Conservation (phyloP, 306 rosid species). For the Cucurbita ficifolia region DNA sequence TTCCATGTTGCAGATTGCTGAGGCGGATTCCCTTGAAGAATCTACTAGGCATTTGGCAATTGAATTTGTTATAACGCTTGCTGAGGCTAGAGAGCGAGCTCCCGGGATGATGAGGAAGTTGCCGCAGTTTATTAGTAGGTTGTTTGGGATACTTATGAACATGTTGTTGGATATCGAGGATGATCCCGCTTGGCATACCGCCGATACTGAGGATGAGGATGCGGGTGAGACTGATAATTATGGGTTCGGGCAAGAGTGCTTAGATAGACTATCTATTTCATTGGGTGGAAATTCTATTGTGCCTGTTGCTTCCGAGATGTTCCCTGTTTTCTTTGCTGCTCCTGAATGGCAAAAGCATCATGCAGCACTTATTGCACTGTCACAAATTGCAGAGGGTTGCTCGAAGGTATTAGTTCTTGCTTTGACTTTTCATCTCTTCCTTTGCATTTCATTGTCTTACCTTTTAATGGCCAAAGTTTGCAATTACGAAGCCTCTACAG, state of each 20-base stretch:
- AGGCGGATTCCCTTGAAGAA: slow-evolving; percentile 77
- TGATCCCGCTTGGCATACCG: slow-evolving; percentile 76
- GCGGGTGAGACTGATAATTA: slow-evolving; percentile 80
- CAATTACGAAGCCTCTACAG: neutral
- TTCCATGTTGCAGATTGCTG: slow-evolving; percentile 82
- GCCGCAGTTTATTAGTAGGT: slow-evolving; percentile 77
- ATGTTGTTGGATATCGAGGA: slow-evolving; percentile 83
- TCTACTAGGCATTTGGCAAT: slow-evolving; percentile 85
- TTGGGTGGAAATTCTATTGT: slow-evolving; percentile 90
- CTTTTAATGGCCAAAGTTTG: neutral
- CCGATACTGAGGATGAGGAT: slow-evolving; percentile 79
- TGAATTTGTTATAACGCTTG: slow-evolving; percentile 83
- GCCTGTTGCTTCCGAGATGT: slow-evolving; percentile 84
- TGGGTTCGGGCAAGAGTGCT: slow-evolving; percentile 89
- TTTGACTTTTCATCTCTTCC: neutral
- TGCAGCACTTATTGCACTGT: slow-evolving; percentile 79
- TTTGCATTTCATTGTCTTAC: neutral
- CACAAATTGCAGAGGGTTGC: slow-evolving; percentile 93
- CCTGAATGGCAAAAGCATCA: slow-evolving; percentile 94
- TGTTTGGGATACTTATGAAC: slow-evolving; percentile 77
- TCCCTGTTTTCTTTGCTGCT: slow-evolving; percentile 73
- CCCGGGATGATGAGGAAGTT: slow-evolving; percentile 98
- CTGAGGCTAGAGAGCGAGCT: slow-evolving; percentile 90
- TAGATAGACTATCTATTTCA: slow-evolving; percentile 78
- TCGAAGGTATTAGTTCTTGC: slow-evolving; percentile 36